These are phyloP conservation scores for Saprolegnia parasitica DNA, from an alignment of 352 stramenopile species.

Conservation along the genomic window DNA sequence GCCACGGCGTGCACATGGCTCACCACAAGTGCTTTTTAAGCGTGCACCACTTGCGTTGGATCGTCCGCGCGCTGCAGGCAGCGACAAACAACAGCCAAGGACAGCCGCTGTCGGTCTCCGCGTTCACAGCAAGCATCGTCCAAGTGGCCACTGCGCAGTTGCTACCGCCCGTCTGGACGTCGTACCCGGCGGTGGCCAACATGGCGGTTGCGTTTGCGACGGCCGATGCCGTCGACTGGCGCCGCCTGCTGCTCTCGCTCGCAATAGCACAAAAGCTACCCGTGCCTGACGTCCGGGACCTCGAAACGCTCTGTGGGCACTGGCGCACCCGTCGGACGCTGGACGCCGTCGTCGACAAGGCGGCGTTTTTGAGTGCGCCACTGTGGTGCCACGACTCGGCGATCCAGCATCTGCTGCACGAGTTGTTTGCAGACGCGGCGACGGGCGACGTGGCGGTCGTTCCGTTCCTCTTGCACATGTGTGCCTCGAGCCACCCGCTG, in stretches of 20 bases:
- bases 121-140: not conserved
- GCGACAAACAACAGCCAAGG: not conserved
- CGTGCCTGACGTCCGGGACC: not conserved
- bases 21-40: not conserved
- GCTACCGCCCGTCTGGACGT: slow-evolving; percentile 1
- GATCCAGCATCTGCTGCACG: not conserved
- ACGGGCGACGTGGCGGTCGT: not conserved
- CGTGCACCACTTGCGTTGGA: not conserved
- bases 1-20: not conserved
- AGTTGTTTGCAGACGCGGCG: slow-evolving; percentile 8
- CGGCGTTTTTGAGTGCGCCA: not conserved
- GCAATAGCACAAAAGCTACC: slow-evolving; percentile 2
- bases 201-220: not conserved
- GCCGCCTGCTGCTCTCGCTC: slow-evolving; percentile 1
- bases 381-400: not conserved
- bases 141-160: not conserved
- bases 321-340: not conserved
- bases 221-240: slow-evolving; percentile 7
- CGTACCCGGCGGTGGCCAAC: not conserved
- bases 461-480: slow-evolving; percentile 8
- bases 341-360: not conserved
- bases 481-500: slow-evolving; percentile 11
- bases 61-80: not conserved
- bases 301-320: not conserved
- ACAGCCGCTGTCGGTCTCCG: not conserved